Evolutionary conservation across 805 yeast species (phyloP), one percentile per base, ranked within the genome.

Genomic region (Candida sphagnicola): DNA sequence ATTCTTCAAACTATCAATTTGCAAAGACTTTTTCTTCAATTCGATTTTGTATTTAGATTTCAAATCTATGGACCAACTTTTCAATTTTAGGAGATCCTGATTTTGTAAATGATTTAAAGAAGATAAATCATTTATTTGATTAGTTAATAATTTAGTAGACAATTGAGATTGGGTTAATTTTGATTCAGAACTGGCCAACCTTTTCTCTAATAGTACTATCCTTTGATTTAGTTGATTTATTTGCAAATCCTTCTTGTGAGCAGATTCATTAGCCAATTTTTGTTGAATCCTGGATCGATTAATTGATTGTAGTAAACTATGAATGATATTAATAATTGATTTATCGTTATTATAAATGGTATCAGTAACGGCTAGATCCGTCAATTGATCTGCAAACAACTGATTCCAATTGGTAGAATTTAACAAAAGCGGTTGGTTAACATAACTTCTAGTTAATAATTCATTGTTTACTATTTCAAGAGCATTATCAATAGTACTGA

Each of bases 401-500:
- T 55, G 51, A 13, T 50, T 48, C 64, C 68, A 64, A 42, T 69
- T 54, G n/a, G 61, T 58, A 11, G 64, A 49, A 31, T 54, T 50
- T 47, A 68, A 67, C 31, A 55, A 45, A 14, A 69, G 48, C 18
- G 58, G 54, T 5, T 53, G 46, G 19, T 53, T 54, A 11, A 60
- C 56, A 39, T 63, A 67, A 3, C 70, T 70, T 37, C 67, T 59
- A 28, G 67, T 49, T 1, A 51, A 29, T 17, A 69, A 55, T 21
- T 57, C 58, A 3, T 61, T 48, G 41, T 69, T 69, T 31, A 69
- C 47, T 8, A 62, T 46, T 8, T 62, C 60, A 3, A 72, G 57
- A 4, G 72, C 73, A 45, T 57, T 62, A 14, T 44, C 44, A 15
- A 67, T 57, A 16, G 67, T 54, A 28, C 62, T 67, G 37, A 50